Conservation (phyloP, 1,284 basidiomycete species). For the Apiotrichum siamense region DNA sequence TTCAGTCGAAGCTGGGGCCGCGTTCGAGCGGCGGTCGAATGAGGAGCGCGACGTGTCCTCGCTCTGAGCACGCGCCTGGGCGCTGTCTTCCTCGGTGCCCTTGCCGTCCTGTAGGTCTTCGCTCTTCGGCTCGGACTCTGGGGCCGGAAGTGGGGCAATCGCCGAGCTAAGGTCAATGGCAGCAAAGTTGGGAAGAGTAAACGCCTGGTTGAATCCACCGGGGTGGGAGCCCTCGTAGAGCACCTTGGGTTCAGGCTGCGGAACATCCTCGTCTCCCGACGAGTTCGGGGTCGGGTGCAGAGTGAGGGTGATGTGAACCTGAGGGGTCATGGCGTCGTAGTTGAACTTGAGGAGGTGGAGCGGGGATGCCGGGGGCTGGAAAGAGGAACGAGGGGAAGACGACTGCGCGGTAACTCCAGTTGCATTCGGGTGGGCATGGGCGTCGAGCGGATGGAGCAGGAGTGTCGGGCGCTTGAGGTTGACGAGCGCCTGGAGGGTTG, state of each 20-base stretch:
- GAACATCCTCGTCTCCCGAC: slow-evolving; percentile 30
- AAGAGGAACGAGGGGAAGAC: background rate
- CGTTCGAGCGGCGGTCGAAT: slow-evolving; percentile 20
- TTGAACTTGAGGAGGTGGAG: slow-evolving; percentile 73
- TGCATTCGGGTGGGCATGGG: slow-evolving; percentile 42
- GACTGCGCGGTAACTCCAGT: slow-evolving; percentile 19
- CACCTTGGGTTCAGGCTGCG: slow-evolving; percentile 48
- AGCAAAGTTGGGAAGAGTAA: slow-evolving; percentile 63
- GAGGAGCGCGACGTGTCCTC: slow-evolving; percentile 27
- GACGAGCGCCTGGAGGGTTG: slow-evolving; percentile 81
- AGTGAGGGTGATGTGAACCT: slow-evolving; percentile 67
- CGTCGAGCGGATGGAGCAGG: slow-evolving; percentile 58
- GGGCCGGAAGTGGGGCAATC: slow-evolving; percentile 25
- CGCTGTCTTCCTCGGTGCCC: slow-evolving; percentile 9
- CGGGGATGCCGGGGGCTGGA: slow-evolving; percentile 37
- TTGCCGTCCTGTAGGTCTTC: slow-evolving; percentile 7
- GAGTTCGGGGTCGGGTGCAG: slow-evolving; percentile 59
- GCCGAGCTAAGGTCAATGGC: slow-evolving; percentile 40
- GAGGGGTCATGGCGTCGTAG: slow-evolving; percentile 79
- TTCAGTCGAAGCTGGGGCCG: slow-evolving; percentile 14
- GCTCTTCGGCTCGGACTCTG: slow-evolving; percentile 13
- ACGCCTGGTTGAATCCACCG: slow-evolving; percentile 69
- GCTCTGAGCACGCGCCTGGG: slow-evolving; percentile 1
- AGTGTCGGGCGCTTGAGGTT: slow-evolving; percentile 82
- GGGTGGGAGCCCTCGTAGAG: slow-evolving; percentile 68